Base-by-base conservation (phyloP, 768 basidiomycete species). In the Rhizopogon vinicolor region DNA sequence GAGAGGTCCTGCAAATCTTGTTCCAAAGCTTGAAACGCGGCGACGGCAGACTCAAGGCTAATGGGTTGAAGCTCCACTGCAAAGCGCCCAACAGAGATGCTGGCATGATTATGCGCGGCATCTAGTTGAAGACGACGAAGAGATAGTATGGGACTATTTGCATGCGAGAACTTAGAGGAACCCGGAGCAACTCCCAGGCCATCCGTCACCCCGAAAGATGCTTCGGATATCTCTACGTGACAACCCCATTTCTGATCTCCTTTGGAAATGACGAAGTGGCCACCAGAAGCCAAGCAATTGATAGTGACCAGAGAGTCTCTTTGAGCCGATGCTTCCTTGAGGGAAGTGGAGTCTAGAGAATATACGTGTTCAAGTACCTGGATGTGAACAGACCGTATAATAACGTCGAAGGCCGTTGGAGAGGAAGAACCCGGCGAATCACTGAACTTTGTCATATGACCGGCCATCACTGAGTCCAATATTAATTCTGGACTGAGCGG, bases 311-410 rank as follows among this genome's bases (percentile, higher is more conserved):
- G 33, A 14, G 35, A 37, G 22, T 49, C 35, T 37, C 48, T 49
- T 37, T 37, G 48, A 49, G 48, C 9, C 22, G 22, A 37, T 49
- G 48, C 14, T 25, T 25, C 35, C 19, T 37, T 37, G 48, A 13
- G 14, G 33, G 48, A 37, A 33, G 31, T 3, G 22, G 35, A 49
- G 22, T 22, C 9, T 22, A 18, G 54, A 12, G 16, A 29, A 22
- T 19, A 35, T 41, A 82, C 66, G 52, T 79, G 79, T 43, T 85
- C 86, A 40, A 81, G 58, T 18, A 79, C 59, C 53, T 70, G 74
- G n/a, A 82, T 44, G 39, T 65, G 71, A 8, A 74, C 58, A 5
- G 69, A 72, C 10, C 76, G 71, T 16, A 86, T 41, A 6, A 64
- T 61, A 29, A 79, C 54, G 53, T 85, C 79, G 31, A 85, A 62